Evolutionary conservation across 1,139 yeast species (phyloP), one percentile per base, ranked within the genome.

Genomic region (Groenewaldozyma auringiensis): DNA sequence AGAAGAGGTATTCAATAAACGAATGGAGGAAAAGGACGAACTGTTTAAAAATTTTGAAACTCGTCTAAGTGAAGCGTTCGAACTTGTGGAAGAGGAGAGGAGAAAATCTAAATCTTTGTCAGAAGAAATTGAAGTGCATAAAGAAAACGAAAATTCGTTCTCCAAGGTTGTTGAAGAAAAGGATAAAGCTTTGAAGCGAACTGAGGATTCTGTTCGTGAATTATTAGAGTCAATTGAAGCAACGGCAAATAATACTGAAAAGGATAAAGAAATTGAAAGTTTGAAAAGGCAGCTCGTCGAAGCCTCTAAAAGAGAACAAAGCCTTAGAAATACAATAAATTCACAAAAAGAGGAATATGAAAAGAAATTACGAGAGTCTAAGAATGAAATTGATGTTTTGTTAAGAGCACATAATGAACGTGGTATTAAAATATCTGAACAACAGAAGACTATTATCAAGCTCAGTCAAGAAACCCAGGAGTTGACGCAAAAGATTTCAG

Each of bases 1-100:
- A 33, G 43, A 41, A 14, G 39, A 34, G 4, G 17, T 41, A 13
- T 21, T 27, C 21, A 11, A 33, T 31, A 18, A 14, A 13, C 22
- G 43, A 33, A 4, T 41, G n/a, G n/a, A 18, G 40, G 38, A 17
- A 37, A 40, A 41, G 40, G 39, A 27, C n/a, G 25, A 9, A 35
- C 8, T 35, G 25, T 20, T 35, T 35, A 4, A 11, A 8, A 35
- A 4, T 35, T 35, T 14, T 20, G 38, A 35, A 21, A 16, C 8
- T 14, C 38, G 38, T 6, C 13, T 35, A 8, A 11, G 16, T 9
- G 38, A 35, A 20, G 21, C 25, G 4, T 4, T 35, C 6, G 25
- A 4, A 4, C 14, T 35, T 4, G 22, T 20, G 4, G 38, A 35
- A 11, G 16, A 16, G 8, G 38, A 35, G 16, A 4, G 21, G 20